Evolutionary conservation across 1,139 yeast species (phyloP).

Genomic region (Diutina siamensis): DNA sequence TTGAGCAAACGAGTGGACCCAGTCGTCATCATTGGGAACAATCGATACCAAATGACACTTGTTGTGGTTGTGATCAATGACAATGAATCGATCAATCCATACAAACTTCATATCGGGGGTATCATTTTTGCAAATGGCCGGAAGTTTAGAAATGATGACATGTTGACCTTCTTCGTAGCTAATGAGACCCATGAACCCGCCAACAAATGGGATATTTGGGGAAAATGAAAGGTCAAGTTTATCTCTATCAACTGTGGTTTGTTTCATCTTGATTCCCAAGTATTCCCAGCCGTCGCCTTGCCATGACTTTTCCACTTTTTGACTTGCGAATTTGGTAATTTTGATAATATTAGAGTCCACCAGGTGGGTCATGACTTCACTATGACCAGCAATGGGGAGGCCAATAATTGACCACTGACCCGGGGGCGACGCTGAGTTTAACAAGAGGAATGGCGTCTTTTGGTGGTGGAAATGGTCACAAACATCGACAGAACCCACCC

Average conservation of each 20-base stretch:
- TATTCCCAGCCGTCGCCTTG: slow-evolving; percentile 1
- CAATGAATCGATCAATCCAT: slow-evolving; percentile 54
- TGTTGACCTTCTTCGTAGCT: slow-evolving; percentile 77
- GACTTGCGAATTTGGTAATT: not conserved
- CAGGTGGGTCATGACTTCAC: slow-evolving; percentile 54
- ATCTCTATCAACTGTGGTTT: slow-evolving; percentile 6
- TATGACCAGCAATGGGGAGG: slow-evolving; percentile 38
- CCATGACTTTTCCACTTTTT: not conserved
- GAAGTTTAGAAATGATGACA: slow-evolving; percentile 22
- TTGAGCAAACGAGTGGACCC: slow-evolving; percentile 9
- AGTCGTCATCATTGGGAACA: slow-evolving; percentile 17
- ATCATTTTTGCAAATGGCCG: slow-evolving; percentile 17
- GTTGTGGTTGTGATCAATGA: slow-evolving; percentile 37
- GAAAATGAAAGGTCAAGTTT: slow-evolving; percentile 14
- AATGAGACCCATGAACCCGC: slow-evolving; percentile 78
- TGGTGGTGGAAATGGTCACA: slow-evolving; percentile 31
- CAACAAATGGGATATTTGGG: slow-evolving; percentile 49
- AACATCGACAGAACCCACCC: slow-evolving; percentile 20
- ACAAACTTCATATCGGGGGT: slow-evolving; percentile 70
- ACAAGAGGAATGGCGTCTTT: slow-evolving; percentile 35
- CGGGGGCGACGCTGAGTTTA: slow-evolving; percentile 69
- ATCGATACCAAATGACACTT: slow-evolving; percentile 48
- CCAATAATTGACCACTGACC: slow-evolving; percentile 89
- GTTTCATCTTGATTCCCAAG: not conserved
- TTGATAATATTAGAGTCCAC: slow-evolving; percentile 16